Percentiles rank a stretch among this genome's conserved stretches.
phyloP scores from a whole-genome alignment of 345 rosid genomes.

The Salix viminalis region DNA sequence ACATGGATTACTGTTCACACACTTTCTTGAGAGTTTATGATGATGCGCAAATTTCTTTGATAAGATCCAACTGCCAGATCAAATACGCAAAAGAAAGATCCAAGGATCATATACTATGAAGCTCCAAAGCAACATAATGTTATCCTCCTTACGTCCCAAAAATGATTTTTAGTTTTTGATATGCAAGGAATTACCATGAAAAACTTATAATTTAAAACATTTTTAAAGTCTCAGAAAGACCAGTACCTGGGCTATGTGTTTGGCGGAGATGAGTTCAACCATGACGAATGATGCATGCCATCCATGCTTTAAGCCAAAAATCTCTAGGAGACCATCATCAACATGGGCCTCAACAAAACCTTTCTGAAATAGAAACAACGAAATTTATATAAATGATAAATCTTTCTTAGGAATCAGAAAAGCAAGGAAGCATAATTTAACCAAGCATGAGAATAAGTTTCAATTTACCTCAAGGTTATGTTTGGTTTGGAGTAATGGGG shows the following conservation, averaged over 20 bases:
- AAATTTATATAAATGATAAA: not conserved
- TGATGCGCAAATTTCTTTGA: not conserved
- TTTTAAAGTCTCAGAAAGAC: not conserved
- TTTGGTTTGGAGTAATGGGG: not conserved
- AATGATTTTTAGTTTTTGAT: not conserved
- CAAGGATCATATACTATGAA: not conserved
- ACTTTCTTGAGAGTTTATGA: not conserved
- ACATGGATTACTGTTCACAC: not conserved
- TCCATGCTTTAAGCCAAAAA: conserved; percentile 93
- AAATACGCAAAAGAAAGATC: not conserved
- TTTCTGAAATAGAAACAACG: conserved; percentile 41
- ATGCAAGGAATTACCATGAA: not conserved
- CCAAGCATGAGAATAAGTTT: not conserved
- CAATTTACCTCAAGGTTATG: not conserved
- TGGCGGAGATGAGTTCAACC: conserved; percentile 98
- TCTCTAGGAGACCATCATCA: conserved; percentile 91
- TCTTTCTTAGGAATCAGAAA: not conserved
- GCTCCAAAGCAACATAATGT: not conserved
- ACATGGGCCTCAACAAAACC: conserved; percentile 94
- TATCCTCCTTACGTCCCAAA: too few species aligned
- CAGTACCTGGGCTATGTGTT: conserved; percentile 95
- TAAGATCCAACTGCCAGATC: not conserved
- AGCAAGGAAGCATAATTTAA: not conserved
- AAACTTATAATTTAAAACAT: not conserved
- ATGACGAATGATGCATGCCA: conserved; percentile 99